Percentiles rank a stretch among this genome's conserved stretches.
phyloP scores from a whole-genome alignment of 345 rosid species.

The Gossypium stocksii region DNA sequence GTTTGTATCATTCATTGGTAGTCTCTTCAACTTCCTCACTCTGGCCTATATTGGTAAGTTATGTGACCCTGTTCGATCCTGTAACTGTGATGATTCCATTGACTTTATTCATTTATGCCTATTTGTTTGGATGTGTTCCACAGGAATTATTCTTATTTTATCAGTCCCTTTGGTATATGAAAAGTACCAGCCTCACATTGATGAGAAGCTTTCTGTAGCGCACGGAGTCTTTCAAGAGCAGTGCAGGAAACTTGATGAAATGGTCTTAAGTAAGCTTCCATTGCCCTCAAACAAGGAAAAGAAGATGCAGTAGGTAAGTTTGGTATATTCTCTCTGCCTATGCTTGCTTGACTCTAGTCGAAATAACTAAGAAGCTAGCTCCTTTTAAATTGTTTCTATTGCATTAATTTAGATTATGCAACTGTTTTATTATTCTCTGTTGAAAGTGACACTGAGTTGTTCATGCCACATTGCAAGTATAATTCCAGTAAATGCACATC shows the following conservation, averaged over 20 bases:
- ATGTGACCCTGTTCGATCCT: background rate
- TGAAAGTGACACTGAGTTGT: background rate
- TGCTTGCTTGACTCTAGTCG: background rate
- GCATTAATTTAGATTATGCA: background rate
- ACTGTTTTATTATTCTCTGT: background rate
- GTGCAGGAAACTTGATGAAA: slow-evolving; percentile 51
- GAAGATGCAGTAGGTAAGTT: slow-evolving; percentile 64
- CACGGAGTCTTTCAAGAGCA: slow-evolving; percentile 48
- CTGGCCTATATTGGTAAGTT: slow-evolving; percentile 74
- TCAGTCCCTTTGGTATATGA: slow-evolving; percentile 68
- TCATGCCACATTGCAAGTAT: background rate
- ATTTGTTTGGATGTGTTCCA: background rate
- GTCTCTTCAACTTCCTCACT: slow-evolving; percentile 68
- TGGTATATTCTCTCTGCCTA: background rate
- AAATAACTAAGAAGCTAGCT: background rate
- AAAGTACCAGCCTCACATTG: slow-evolving; percentile 62
- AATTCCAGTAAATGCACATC: background rate
- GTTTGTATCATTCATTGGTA: slow-evolving; percentile 57
- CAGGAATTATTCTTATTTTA: slow-evolving; percentile 70
- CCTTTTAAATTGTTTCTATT: background rate
- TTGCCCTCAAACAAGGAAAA: slow-evolving; percentile 54
- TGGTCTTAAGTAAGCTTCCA: slow-evolving; percentile 45
- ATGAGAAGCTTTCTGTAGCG: slow-evolving; percentile 49
- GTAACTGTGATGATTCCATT: background rate
- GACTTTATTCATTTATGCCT: background rate